These are phyloP conservation scores for Euphorbia schlechtendalii DNA, from an alignment of 441 rosid genomes.

Conservation along the genomic window DNA sequence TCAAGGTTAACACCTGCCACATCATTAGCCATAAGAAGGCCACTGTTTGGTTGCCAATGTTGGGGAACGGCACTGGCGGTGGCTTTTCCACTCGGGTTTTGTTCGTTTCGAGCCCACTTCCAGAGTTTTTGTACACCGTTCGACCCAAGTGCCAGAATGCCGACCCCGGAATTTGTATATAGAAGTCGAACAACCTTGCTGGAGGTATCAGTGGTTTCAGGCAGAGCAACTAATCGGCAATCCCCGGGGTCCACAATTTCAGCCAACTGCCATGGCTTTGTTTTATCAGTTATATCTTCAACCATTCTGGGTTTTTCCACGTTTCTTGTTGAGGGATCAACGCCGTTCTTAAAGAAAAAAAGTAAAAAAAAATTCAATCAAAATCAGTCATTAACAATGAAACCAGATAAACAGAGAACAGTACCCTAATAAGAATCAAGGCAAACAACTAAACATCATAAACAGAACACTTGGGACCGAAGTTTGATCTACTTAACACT, in stretches of 20 bases:
- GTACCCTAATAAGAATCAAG: slow-evolving; percentile 1
- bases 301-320: slow-evolving; percentile 52
- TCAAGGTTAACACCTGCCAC: slow-evolving; percentile 69
- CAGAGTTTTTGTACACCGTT: slow-evolving; percentile 82
- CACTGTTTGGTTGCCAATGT: slow-evolving; percentile 89
- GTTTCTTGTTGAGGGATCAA: slow-evolving; percentile 55
- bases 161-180: slow-evolving; percentile 79
- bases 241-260: slow-evolving; percentile 60
- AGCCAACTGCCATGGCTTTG: slow-evolving; percentile 63
- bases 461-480: neutral
- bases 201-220: slow-evolving; percentile 59
- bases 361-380: slow-evolving; percentile 17
- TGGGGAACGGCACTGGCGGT: slow-evolving; percentile 68
- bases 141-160: slow-evolving; percentile 80
- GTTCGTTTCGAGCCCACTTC: slow-evolving; percentile 79
- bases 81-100: slow-evolving; percentile 87
- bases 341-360: slow-evolving; percentile 51
- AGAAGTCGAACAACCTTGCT: slow-evolving; percentile 82
- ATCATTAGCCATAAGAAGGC: slow-evolving; percentile 87
- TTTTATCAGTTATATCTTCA: slow-evolving; percentile 55
- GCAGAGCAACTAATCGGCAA: slow-evolving; percentile 54
- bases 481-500: neutral
- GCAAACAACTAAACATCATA: slow-evolving; percentile 1
- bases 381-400: slow-evolving; percentile 10
- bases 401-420: slow-evolving; percentile 5